Evolutionary conservation across 352 stramenopile genomes (phyloP).

Genomic region (Pythium coloratum): DNA sequence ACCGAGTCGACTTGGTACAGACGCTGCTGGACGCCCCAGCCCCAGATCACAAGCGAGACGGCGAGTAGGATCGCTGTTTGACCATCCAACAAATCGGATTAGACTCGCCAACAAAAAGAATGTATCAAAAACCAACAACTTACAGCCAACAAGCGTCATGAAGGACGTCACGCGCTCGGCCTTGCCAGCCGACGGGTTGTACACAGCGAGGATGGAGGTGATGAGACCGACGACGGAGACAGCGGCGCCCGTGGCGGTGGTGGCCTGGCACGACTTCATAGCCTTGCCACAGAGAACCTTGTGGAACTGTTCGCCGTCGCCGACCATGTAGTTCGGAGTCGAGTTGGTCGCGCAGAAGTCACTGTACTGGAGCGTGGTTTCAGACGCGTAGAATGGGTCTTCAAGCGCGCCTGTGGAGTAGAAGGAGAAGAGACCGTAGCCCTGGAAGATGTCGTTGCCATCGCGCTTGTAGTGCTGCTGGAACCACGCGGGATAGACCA

Average conservation of each 20-base stretch:
- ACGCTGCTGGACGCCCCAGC: slow-evolving; percentile 70
- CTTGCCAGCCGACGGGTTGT: slow-evolving; percentile 71
- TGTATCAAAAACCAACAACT: slow-evolving; percentile 22
- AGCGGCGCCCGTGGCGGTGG: slow-evolving; percentile 56
- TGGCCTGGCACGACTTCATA: slow-evolving; percentile 71
- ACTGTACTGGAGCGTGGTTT: slow-evolving; percentile 75
- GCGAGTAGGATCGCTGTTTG: slow-evolving; percentile 60
- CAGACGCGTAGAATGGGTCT: slow-evolving; percentile 77
- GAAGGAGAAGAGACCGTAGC: slow-evolving; percentile 80
- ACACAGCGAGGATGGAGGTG: slow-evolving; percentile 68
- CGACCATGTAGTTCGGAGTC: slow-evolving; percentile 83
- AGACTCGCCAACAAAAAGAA: neutral
- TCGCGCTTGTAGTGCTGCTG: slow-evolving; percentile 81
- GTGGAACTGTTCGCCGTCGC: slow-evolving; percentile 71
- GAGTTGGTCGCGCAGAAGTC: slow-evolving; percentile 60
- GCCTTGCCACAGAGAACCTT: slow-evolving; percentile 68
- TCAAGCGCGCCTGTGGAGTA: slow-evolving; percentile 76
- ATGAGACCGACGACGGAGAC: slow-evolving; percentile 64
- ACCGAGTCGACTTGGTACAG: slow-evolving; percentile 81
- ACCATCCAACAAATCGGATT: slow-evolving; percentile 13
- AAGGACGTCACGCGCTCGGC: slow-evolving; percentile 78
- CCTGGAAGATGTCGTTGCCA: slow-evolving; percentile 73
- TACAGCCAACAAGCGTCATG: slow-evolving; percentile 80
- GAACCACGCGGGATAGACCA: slow-evolving; percentile 84
- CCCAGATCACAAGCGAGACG: slow-evolving; percentile 79